Evolutionary conservation across 2,329 filamentous ascomycete genomes (phyloP).

Genomic region (Diaporthe citri): DNA sequence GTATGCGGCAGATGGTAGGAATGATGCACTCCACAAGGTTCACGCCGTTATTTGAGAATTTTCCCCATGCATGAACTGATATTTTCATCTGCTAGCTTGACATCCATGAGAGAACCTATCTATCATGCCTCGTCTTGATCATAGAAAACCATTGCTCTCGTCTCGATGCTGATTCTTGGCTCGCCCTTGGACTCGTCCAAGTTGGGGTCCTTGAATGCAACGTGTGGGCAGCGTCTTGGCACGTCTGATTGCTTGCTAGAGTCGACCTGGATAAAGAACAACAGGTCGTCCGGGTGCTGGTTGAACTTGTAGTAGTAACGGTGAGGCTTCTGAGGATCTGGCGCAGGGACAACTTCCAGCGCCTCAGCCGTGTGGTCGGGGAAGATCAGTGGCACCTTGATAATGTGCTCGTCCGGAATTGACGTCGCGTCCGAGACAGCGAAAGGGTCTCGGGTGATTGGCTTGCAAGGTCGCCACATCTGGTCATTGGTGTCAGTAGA

Average conservation of each 20-base stretch:
- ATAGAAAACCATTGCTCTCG: constrained; percentile 65
- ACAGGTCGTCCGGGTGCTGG: constrained; percentile 39
- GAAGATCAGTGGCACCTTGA: constrained; percentile 55
- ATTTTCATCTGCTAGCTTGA: neutral
- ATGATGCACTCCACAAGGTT: neutral
- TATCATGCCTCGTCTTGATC: constrained; percentile 34
- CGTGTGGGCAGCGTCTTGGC: constrained; percentile 66
- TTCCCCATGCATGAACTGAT: too few relatives aligned
- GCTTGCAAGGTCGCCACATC: constrained; percentile 28
- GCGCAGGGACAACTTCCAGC: constrained; percentile 45
- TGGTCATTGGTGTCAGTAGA: neutral
- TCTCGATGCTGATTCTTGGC: constrained; percentile 68
- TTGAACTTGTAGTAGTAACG: constrained; percentile 40
- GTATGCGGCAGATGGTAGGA: neutral
- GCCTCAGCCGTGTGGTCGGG: constrained; percentile 55
- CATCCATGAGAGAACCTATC: too few relatives aligned
- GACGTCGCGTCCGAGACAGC: constrained; percentile 56
- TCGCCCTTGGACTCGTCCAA: constrained; percentile 53
- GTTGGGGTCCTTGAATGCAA: constrained; percentile 63
- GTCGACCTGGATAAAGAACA: constrained; percentile 43
- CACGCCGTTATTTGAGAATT: too few relatives aligned
- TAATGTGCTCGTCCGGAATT: constrained; percentile 55
- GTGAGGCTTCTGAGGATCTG: constrained; percentile 45
- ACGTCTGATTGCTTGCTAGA: constrained; percentile 55
- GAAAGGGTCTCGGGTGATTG: constrained; percentile 55